Evolutionary conservation across 1,139 yeast species (phyloP), one percentile per base, ranked within the genome.

Genomic region (Schwanniomyces etchellsii): DNA sequence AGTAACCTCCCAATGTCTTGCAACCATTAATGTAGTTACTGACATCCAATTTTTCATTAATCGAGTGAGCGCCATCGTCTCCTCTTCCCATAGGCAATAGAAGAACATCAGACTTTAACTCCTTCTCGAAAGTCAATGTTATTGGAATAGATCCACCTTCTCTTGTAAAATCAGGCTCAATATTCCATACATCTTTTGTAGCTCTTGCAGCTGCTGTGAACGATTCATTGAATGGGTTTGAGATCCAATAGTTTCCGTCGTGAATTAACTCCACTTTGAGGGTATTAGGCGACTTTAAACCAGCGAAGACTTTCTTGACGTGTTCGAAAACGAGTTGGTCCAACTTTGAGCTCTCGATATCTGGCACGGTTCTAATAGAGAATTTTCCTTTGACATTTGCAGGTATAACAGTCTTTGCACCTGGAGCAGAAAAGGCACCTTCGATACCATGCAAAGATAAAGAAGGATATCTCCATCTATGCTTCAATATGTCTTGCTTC

Each of bases 101-200:
- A 42, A 91, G 70, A 21, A 89, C 97, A 43, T 80, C 81, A 24
- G 94, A 83, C 47, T 83, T 80, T 51, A 91, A 74, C 52, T 80
- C 78, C 49, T 86, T 71, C 66, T 91, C 95, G 63, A 91, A 91
- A 29, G 95, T 80, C 46, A 91, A 65, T 24, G 98, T 89, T 54
- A 91, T 88, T 45, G 98, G 98, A 50, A 91, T 91, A 3, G 96
- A 88, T 20, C 98, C 98, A 52, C 98, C 97, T 65, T 91, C 98
- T 67, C 98, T 81, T 34, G 98, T 93, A 55, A 85, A 77, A 60
- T 93, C 98, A 24, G 98, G 98, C 38, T 84, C 93, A 33, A 89
- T 77, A 39, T 84, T 81, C 93, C 96, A 91, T 20, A 93, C 97
- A 35, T 81, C 80, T 60, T 88, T 79, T 30, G 97, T 91, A 33